These are phyloP conservation scores for Vinca minor DNA, from an alignment of 257 asterid genomes.

Conservation along the genomic window DNA sequence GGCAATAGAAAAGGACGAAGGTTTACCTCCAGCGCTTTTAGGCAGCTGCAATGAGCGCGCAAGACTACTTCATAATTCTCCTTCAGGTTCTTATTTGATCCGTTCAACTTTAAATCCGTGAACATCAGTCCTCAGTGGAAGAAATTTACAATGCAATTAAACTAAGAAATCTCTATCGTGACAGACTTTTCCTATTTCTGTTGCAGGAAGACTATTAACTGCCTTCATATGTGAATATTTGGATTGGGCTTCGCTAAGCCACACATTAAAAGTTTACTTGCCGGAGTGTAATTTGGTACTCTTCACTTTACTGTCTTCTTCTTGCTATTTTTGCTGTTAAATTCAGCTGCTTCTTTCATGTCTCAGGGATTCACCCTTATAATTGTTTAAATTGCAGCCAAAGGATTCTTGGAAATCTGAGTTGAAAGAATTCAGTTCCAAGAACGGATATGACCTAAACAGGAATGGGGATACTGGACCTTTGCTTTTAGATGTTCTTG, in stretches of 20 bases:
- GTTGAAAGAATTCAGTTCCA: conserved; percentile 82
- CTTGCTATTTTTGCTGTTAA: neutral
- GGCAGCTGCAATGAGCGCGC: conserved; percentile 98
- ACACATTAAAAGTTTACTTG: conserved; percentile 71
- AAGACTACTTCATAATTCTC: conserved; percentile 81
- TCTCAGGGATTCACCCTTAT: conserved; percentile 6
- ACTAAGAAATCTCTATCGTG: neutral
- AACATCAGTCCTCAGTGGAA: neutral
- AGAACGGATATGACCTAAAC: conserved; percentile 85
- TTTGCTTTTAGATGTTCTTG: conserved; percentile 92
- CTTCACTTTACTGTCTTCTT: neutral
- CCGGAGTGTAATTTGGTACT: conserved; percentile 87
- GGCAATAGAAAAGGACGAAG: conserved; percentile 65
- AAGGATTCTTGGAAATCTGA: conserved; percentile 93
- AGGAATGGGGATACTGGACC: conserved; percentile 92
- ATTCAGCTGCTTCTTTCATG: neutral
- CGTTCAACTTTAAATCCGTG: neutral
- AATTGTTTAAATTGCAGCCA: conserved; percentile 39
- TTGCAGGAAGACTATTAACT: conserved; percentile 76
- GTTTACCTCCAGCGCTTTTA: conserved; percentile 81
- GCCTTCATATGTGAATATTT: conserved; percentile 81
- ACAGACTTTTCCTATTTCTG: neutral
- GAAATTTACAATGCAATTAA: neutral
- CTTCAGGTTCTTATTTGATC: conserved; percentile 50
- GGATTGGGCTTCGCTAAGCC: conserved; percentile 92